Evolutionary conservation across 1,139 yeast species (phyloP).

Genomic region (Sugiyamaella pinicola): DNA sequence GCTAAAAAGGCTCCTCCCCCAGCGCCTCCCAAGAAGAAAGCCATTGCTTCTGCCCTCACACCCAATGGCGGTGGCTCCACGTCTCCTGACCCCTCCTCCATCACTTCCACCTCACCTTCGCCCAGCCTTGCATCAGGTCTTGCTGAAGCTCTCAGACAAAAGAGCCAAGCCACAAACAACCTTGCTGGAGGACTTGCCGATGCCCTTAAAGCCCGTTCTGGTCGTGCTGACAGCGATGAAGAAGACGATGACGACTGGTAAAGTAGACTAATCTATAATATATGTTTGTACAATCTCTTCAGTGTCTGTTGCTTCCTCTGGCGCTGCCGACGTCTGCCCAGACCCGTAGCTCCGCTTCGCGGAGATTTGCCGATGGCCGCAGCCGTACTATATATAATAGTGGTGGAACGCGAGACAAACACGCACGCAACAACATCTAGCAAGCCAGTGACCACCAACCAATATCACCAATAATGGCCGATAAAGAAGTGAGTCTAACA

Average conservation of each 20-base stretch:
- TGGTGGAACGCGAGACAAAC: neutral
- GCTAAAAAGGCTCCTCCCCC: constrained; percentile 36
- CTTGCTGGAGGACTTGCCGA: constrained; percentile 88
- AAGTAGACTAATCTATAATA: neutral
- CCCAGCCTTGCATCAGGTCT: constrained; percentile 60
- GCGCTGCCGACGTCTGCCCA: no score
- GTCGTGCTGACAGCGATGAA: constrained; percentile 77
- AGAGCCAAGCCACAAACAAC: constrained; percentile 65
- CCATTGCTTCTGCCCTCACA: constrained; percentile 33
- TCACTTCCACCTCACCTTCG: constrained; percentile 34
- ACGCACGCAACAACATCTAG: neutral
- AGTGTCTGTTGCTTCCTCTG: no score
- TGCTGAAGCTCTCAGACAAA: constrained; percentile 68
- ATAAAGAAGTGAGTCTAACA: constrained; percentile 42
- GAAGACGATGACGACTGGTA: constrained; percentile 58
- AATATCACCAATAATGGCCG: constrained; percentile 37
- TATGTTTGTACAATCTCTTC: neutral
- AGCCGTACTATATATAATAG: neutral
- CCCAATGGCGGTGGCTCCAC: constrained; percentile 28
- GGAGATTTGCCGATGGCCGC: no score
- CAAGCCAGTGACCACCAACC: neutral
- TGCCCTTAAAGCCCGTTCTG: constrained; percentile 83
- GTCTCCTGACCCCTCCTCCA: constrained; percentile 18
- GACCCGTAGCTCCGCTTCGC: no score
- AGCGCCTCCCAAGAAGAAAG: constrained; percentile 39